These are phyloP conservation scores for Amanita molliuscula DNA, from an alignment of 768 basidiomycete genomes.

Conservation along the genomic window DNA sequence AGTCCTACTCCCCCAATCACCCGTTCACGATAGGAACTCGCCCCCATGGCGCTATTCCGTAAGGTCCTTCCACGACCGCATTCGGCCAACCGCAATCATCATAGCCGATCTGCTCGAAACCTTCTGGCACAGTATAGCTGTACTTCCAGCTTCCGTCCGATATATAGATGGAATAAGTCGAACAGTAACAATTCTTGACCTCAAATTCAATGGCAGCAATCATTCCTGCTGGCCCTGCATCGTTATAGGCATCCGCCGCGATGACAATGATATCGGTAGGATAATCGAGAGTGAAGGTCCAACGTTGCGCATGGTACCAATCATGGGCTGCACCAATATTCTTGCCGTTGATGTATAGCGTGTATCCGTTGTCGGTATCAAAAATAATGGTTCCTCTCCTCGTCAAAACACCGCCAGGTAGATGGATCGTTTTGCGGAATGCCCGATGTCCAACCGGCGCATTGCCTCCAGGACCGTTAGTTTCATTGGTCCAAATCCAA, in stretches of 20 bases:
- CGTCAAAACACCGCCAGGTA: background rate
- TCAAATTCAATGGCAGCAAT: background rate
- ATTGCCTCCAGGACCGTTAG: conserved; percentile 4
- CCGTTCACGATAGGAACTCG: background rate
- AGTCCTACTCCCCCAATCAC: background rate
- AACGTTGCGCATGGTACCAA: background rate
- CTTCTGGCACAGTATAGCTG: background rate
- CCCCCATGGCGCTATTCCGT: background rate
- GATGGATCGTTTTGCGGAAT: background rate
- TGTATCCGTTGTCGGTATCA: background rate
- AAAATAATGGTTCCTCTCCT: background rate
- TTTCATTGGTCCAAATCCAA: conserved; percentile 25
- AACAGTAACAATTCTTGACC: background rate
- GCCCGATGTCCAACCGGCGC: conserved; percentile 6
- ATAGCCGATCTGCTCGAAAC: background rate
- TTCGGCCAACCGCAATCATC: background rate
- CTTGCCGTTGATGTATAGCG: conserved; percentile 4
- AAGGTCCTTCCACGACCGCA: background rate
- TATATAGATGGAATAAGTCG: background rate
- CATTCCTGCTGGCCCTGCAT: background rate
- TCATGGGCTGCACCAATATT: background rate
- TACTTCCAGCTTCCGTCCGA: conserved; percentile 1
- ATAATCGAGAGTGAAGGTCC: background rate
- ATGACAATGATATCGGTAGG: background rate
- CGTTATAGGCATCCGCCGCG: background rate